phyloP scores from a whole-genome alignment of 352 stramenopile genomes.

The Phytophthora pinifolia region DNA sequence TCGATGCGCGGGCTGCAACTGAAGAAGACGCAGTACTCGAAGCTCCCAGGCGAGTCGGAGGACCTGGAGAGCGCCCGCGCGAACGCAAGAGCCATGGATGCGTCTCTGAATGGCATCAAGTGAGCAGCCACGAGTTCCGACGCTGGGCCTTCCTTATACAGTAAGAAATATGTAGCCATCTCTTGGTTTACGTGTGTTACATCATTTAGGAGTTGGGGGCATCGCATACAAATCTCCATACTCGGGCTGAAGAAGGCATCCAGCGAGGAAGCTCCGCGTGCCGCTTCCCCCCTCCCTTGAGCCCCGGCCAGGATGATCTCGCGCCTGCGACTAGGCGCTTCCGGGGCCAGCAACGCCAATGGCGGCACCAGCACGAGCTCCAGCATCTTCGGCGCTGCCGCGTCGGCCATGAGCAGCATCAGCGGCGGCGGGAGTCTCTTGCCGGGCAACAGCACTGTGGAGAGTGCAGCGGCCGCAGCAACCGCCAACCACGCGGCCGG shows the following conservation, averaged over 20 bases:
- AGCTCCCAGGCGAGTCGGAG: constrained; percentile 37
- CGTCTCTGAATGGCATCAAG: constrained; percentile 13
- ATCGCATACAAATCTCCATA: constrained; percentile 15
- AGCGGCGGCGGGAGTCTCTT: constrained; percentile 45
- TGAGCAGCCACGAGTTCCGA: constrained; percentile 5
- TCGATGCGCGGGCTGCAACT: constrained; percentile 32
- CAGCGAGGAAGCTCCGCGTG: constrained; percentile 7
- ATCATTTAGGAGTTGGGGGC: constrained; percentile 7
- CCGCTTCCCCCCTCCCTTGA: not conserved
- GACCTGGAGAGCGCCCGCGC: constrained; percentile 29
- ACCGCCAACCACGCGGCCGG: constrained; percentile 38
- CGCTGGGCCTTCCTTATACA: no score
- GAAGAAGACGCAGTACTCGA: constrained; percentile 67
- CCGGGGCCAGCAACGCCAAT: constrained; percentile 38
- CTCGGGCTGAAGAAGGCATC: constrained; percentile 12
- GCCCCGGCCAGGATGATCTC: constrained; percentile 52
- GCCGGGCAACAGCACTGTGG: constrained; percentile 41
- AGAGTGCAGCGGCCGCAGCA: constrained; percentile 40
- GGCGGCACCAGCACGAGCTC: constrained; percentile 38
- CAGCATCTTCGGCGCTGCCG: constrained; percentile 68
- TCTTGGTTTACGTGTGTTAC: constrained; percentile 1
- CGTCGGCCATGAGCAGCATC: constrained; percentile 50
- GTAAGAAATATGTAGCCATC: constrained; percentile 20
- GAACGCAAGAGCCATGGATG: constrained; percentile 22
- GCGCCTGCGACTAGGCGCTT: constrained; percentile 56